Evolutionary conservation across 352 stramenopile genomes (phyloP).

Genomic region (Phytophthora pini): DNA sequence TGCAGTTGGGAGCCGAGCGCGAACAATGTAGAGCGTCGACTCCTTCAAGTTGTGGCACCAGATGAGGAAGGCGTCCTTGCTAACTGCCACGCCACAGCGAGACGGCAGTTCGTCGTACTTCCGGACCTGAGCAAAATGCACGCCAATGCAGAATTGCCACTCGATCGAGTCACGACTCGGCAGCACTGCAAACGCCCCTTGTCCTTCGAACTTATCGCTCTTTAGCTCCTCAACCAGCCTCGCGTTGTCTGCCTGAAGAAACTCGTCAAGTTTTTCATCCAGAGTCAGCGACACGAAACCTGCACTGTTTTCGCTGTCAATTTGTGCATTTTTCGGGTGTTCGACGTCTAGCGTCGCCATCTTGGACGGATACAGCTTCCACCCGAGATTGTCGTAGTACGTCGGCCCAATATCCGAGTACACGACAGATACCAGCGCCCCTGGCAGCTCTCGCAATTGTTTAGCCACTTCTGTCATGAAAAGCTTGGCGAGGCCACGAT

Average conservation of each 20-base stretch:
- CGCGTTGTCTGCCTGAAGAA: slow-evolving; percentile 52
- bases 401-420: slow-evolving; percentile 74
- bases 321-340: slow-evolving; percentile 12
- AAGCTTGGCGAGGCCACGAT: slow-evolving; percentile 53
- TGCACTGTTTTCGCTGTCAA: neutral
- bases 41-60: slow-evolving; percentile 77
- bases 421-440: slow-evolving; percentile 51
- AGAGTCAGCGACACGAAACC: slow-evolving; percentile 33
- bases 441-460: slow-evolving; percentile 35
- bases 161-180: slow-evolving; percentile 64
- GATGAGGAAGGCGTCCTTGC: slow-evolving; percentile 55
- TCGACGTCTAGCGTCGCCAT: slow-evolving; percentile 43
- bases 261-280: slow-evolving; percentile 42
- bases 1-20: slow-evolving; percentile 41
- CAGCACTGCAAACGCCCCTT: slow-evolving; percentile 51
- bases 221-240: slow-evolving; percentile 41
- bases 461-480: slow-evolving; percentile 52
- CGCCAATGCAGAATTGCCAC: slow-evolving; percentile 72
- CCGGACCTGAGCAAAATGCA: slow-evolving; percentile 51
- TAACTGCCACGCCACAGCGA: slow-evolving; percentile 47
- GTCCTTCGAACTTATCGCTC: slow-evolving; percentile 29
- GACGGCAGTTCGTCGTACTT: slow-evolving; percentile 41
- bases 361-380: slow-evolving; percentile 55
- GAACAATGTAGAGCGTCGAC: slow-evolving; percentile 59
- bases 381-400: slow-evolving; percentile 72